These are phyloP conservation scores for Hypoxylon cercidicola DNA, from an alignment of 495 filamentous ascomycete species.

Conservation along the genomic window DNA sequence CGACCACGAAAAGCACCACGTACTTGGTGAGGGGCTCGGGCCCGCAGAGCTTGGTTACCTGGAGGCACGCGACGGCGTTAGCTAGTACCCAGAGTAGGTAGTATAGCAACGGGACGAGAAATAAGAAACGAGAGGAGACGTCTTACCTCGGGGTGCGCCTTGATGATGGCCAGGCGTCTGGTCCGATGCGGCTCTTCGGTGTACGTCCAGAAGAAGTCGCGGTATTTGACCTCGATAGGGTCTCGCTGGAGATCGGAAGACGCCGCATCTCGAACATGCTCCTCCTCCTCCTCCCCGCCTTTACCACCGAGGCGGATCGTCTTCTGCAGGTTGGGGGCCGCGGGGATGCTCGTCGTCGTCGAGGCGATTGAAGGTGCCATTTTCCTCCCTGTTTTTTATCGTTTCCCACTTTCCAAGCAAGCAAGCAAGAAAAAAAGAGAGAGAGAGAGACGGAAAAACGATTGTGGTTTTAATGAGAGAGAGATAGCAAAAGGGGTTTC, in stretches of 20 bases:
- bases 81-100: slow-evolving; percentile 31
- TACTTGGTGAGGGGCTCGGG: slow-evolving; percentile 97
- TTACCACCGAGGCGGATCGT: slow-evolving; percentile 42
- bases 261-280: slow-evolving; percentile 18
- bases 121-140: not conserved
- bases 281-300: slow-evolving; percentile 33
- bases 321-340: slow-evolving; percentile 34
- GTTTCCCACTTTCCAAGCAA: not conserved
- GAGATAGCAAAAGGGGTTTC: slow-evolving; percentile 30
- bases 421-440: slow-evolving; percentile 7
- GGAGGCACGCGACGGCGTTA: slow-evolving; percentile 14
- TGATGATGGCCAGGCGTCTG: slow-evolving; percentile 91
- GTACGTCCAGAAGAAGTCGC: slow-evolving; percentile 88
- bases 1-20: slow-evolving; percentile 84
- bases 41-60: slow-evolving; percentile 98
- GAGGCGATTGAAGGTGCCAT: slow-evolving; percentile 46
- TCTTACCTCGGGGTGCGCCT: slow-evolving; percentile 93
- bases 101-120: not conserved
- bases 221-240: slow-evolving; percentile 54
- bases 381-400: slow-evolving; percentile 9
- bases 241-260: slow-evolving; percentile 37
- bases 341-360: slow-evolving; percentile 42
- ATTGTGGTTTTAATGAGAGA: slow-evolving; percentile 14
- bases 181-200: slow-evolving; percentile 98
- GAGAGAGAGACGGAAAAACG: slow-evolving; percentile 1